Percentiles rank a stretch among this genome's conserved stretches.
Conservation (phyloP, 129 eudicot species). For the Dittrichia graveolens region DNA sequence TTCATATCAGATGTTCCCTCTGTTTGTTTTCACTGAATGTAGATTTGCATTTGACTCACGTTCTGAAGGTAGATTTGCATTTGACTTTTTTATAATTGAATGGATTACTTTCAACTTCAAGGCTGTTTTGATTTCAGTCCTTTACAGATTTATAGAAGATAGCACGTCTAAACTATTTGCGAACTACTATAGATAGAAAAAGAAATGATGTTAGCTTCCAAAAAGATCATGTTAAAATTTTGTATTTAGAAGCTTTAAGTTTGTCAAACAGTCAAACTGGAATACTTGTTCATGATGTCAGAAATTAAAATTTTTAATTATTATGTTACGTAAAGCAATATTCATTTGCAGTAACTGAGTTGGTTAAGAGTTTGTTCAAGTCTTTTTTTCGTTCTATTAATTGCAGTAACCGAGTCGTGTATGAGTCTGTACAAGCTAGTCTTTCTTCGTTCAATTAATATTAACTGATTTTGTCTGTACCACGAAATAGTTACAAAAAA, state of each 20-base stretch:
- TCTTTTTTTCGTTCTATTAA: no score
- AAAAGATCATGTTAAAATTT: constrained; percentile 10
- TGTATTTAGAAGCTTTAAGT: no score
- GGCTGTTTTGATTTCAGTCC: background rate
- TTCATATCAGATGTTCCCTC: background rate
- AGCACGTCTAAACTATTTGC: constrained; percentile 13
- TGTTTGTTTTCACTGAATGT: background rate
- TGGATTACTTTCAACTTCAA: constrained; percentile 14
- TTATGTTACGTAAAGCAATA: no score
- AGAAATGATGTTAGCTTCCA: constrained; percentile 6
- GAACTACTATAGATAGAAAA: background rate
- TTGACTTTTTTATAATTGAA: constrained; percentile 13
- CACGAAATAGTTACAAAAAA: no score
- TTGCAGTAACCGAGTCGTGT: no score
- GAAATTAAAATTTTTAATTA: no score
- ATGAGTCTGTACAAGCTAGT: no score
- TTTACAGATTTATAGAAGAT: background rate
- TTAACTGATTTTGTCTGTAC: constrained; percentile 4
- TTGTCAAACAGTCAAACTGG: no score
- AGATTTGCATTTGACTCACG: background rate
- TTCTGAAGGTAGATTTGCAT: background rate
- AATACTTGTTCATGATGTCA: no score
- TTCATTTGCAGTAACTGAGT: no score
- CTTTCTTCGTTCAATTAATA: background rate
- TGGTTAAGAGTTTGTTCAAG: no score